A percentile compares a stretch with the other conserved stretches of the same genome.
phyloP scores from a whole-genome alignment of 306 rosid genomes.

The Ziziphus jujuba region DNA sequence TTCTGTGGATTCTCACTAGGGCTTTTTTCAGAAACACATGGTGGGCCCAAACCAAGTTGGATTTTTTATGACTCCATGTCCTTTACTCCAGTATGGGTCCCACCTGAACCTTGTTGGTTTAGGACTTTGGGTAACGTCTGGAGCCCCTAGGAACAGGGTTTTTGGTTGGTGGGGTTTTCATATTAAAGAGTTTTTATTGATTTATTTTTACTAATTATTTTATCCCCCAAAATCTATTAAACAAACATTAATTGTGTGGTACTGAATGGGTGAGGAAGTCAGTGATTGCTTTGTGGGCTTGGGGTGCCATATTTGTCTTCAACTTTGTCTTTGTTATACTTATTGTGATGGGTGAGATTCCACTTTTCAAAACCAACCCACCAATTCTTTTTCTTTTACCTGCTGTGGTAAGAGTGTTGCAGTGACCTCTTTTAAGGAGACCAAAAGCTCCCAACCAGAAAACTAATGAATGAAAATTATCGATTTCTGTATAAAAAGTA shows the following conservation, averaged over 20 bases:
- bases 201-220: neutral
- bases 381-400: neutral
- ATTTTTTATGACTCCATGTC: neutral
- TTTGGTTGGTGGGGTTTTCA: neutral
- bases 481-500: neutral
- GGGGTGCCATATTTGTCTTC: neutral
- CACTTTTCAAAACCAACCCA: slow-evolving; percentile 10
- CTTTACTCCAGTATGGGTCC: neutral
- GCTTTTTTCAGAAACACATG: slow-evolving; percentile 14
- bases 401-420: neutral
- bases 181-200: neutral
- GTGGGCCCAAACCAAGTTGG: slow-evolving; percentile 27
- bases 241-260: slow-evolving; percentile 17
- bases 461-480: neutral
- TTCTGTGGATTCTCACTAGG: neutral
- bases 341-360: slow-evolving; percentile 3
- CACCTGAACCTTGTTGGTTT: neutral
- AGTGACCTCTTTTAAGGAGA: slow-evolving; percentile 37
- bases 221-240: neutral
- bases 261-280: slow-evolving; percentile 4
- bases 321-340: slow-evolving; percentile 2
- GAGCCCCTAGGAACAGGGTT: neutral
- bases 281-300: slow-evolving; percentile 2
- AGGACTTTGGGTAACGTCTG: slow-evolving; percentile 2
- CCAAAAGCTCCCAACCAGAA: slow-evolving; percentile 24